These are phyloP conservation scores for Tilletia walkeri DNA, from an alignment of 1,284 basidiomycete species.

Conservation along the genomic window DNA sequence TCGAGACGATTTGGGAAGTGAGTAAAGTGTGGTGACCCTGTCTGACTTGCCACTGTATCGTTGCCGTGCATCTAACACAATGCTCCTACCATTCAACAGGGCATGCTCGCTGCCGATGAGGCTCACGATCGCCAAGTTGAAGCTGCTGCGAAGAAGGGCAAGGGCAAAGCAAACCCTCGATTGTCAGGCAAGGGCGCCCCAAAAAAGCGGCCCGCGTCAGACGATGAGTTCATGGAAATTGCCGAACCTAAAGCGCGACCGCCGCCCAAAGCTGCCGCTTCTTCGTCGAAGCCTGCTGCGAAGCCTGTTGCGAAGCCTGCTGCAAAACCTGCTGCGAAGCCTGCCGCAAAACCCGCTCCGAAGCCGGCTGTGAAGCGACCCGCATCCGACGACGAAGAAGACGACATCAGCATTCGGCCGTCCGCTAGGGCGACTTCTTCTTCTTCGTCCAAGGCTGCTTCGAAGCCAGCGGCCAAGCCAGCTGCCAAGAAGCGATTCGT, in stretches of 20 bases:
- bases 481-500: too few relatives aligned
- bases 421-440: too few relatives aligned
- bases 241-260: too few relatives aligned
- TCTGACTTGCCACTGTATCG: neutral
- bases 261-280: too few relatives aligned
- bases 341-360: too few relatives aligned
- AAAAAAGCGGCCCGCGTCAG: neutral
- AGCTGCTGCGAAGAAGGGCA: constrained; percentile 5
- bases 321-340: too few relatives aligned
- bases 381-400: neutral
- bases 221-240: neutral
- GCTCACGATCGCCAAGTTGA: neutral
- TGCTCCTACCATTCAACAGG: neutral
- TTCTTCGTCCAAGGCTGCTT: too few relatives aligned
- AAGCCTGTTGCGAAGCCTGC: too few relatives aligned
- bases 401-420: neutral
- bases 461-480: too few relatives aligned
- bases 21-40: neutral
- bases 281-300: too few relatives aligned
- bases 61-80: neutral
- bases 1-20: constrained; percentile 79
- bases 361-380: too few relatives aligned
- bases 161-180: neutral
- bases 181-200: neutral
- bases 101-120: neutral